Evolutionary conservation across 306 rosid species (phyloP), one percentile per base, ranked within the genome.

Genomic region (Luffa acutangula): DNA sequence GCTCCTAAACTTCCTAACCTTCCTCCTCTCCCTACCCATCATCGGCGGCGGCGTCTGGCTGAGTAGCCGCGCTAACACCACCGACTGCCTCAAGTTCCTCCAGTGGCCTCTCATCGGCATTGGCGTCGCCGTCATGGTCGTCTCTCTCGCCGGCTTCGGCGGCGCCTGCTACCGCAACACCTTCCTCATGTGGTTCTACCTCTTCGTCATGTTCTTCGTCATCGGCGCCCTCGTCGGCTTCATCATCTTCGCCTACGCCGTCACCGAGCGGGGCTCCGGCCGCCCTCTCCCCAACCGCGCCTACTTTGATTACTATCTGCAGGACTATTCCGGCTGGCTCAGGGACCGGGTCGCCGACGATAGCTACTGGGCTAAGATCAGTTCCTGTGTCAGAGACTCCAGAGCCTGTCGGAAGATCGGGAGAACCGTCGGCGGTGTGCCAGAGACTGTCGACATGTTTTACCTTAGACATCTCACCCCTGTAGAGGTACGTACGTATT

Each of bases 141-240:
- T 92, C 3, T 95, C 99, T 0, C 49, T 93, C 0, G 93, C 99
- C 0, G 99, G 99, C 2, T 81, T 95, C 60, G 97, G 89, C 0
- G 99, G 97, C 64, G 96, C 99, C 41, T 95, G 99, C 63, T 95
- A 88, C 81, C 90, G 97, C 3, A 92, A 93, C 99, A 95, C 96
- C 0, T 64, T 89, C 69, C 84, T 95, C 9, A 81, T 93, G 93
- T 20, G 94, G 41, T 21, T 88, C 2, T 92, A 95, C 85, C 91
- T 92, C 31, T 85, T 95, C 10, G 93, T 71, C 76, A 95, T 95
- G 99, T 95, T 95, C 86, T 15, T 86, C 75, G 17, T 95, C 83
- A 89, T 93, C 3, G 97, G 82, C 0, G 97, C 91, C 0, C 92
- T 95, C 4, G 57, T 95, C 0, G 97, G 97, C 1, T 95, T 95